Conservation (phyloP, 352 stramenopile genomes). For the Phytopythium ostracodes region DNA sequence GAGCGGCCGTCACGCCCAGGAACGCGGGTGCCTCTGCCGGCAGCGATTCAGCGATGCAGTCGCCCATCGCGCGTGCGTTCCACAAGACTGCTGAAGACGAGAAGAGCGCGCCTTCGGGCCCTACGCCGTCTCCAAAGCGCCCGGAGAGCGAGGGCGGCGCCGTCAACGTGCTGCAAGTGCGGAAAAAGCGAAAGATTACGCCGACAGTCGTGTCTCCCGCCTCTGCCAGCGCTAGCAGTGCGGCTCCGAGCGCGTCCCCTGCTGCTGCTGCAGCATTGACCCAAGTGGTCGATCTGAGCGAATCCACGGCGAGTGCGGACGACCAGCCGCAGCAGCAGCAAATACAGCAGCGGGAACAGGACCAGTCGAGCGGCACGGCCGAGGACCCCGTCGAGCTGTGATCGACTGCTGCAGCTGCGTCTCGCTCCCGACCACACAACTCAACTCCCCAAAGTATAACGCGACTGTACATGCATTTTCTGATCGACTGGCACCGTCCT, state of each 20-base stretch:
- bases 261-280: neutral
- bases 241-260: conserved; percentile 2
- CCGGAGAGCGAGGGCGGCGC: conserved; percentile 15
- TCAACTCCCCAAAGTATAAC: neutral
- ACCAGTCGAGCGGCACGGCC: neutral
- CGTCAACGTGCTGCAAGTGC: conserved; percentile 72
- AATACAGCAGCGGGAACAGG: neutral
- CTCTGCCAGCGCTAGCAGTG: neutral
- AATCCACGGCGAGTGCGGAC: conserved; percentile 4
- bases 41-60: neutral
- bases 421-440: neutral
- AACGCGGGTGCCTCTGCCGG: conserved; percentile 9
- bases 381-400: conserved; percentile 11
- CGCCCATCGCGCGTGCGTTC: neutral
- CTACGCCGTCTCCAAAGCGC: conserved; percentile 10
- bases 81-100: neutral
- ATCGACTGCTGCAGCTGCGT: neutral
- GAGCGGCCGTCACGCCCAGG: conserved; percentile 13
- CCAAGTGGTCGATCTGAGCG: conserved; percentile 12
- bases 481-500: neutral
- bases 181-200: conserved; percentile 81
- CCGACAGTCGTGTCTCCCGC: conserved; percentile 29
- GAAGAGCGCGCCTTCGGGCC: neutral
- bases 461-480: conserved; percentile 6
- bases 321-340: conserved; percentile 6